Base-by-base conservation (phyloP, 352 stramenopile genomes). In the Phytophthora brassicae region DNA sequence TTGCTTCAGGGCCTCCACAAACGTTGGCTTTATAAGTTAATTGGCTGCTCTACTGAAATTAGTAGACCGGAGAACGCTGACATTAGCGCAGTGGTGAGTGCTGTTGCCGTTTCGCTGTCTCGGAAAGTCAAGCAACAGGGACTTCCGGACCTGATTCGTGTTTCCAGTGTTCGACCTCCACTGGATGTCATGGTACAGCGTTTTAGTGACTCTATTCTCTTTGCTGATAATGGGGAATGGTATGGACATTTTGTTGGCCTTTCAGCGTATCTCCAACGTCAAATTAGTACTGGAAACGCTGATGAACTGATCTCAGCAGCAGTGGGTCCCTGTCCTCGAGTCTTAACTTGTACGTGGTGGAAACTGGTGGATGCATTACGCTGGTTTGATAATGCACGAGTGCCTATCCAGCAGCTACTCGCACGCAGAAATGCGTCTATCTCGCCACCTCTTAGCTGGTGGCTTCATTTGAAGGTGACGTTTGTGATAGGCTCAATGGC, bases 211-310 rank as follows among this genome's bases (percentile, higher is more conserved):
- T 58, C 51, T 6, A 13, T 71, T 23, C 11, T 68, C 22, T 50
- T 56, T 17, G n/a, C 58, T 14, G 57, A 71, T 43, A n/a, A 23
- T 6, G 36, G 38, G 2, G 22, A 50, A 35, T 68, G 64, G 64
- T 33, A 68, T 14, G 29, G 28, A 29, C 41, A 71, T 19, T 49
- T 68, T 38, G 52, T 35, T 7, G 24, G 45, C 8, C 8, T 72
- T 13, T 29, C 19, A 12, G 50, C 64, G 23, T 72, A 72, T 39
- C 64, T 72, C 9, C 52, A 64, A 14, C 58, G 64, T 41, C 64
- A 68, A 22, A 20, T 55, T 14, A 48, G 42, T 20, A 43, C 20
- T n/a, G 52, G 36, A 33, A 60, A 68, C 28, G 58, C 64, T n/a
- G 19, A 64, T 44, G 64, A 72, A 35, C 19, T 72, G 2, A 39